Evolutionary conservation across 768 basidiomycete genomes (phyloP).

Genomic region (Exsudoporus frostii): DNA sequence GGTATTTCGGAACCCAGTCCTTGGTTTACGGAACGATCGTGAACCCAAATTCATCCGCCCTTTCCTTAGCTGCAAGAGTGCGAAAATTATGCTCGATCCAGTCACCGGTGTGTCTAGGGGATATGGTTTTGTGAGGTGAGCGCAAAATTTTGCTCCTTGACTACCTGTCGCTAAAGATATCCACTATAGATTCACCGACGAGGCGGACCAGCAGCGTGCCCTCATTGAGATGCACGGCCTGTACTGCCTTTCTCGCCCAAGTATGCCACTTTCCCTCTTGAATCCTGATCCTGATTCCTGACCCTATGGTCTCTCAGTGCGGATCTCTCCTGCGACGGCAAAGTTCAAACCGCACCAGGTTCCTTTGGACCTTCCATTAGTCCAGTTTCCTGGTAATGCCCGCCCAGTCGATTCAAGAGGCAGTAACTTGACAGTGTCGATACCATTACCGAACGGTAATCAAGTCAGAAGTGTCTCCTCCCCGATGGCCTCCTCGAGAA

Average conservation of each 20-base stretch:
- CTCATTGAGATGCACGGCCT: slow-evolving; percentile 90
- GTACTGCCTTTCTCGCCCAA: slow-evolving; percentile 85
- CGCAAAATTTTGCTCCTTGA: slow-evolving; percentile 11
- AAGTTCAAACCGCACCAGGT: slow-evolving; percentile 68
- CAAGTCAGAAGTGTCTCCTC: slow-evolving; percentile 68
- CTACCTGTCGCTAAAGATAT: slow-evolving; percentile 4
- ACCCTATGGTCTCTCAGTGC: slow-evolving; percentile 56
- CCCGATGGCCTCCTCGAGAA: slow-evolving; percentile 48
- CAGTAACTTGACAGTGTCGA: slow-evolving; percentile 44
- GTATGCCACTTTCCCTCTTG: slow-evolving; percentile 43
- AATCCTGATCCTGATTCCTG: slow-evolving; percentile 5
- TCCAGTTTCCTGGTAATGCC: slow-evolving; percentile 39
- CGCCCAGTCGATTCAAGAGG: slow-evolving; percentile 31
- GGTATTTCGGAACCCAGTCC: slow-evolving; percentile 85
- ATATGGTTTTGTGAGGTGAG: slow-evolving; percentile 88
- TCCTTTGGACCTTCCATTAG: slow-evolving; percentile 45
- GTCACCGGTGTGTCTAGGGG: slow-evolving; percentile 85
- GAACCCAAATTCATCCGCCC: slow-evolving; percentile 87
- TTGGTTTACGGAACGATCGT: slow-evolving; percentile 79
- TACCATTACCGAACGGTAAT: slow-evolving; percentile 44
- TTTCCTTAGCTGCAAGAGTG: slow-evolving; percentile 90
- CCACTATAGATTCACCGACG: slow-evolving; percentile 73
- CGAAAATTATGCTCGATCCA: slow-evolving; percentile 93
- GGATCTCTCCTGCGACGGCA: slow-evolving; percentile 85
- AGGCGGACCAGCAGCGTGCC: slow-evolving; percentile 85